Conservation (phyloP, 2,329 filamentous ascomycete genomes). For the Paradendryphiella salina region DNA sequence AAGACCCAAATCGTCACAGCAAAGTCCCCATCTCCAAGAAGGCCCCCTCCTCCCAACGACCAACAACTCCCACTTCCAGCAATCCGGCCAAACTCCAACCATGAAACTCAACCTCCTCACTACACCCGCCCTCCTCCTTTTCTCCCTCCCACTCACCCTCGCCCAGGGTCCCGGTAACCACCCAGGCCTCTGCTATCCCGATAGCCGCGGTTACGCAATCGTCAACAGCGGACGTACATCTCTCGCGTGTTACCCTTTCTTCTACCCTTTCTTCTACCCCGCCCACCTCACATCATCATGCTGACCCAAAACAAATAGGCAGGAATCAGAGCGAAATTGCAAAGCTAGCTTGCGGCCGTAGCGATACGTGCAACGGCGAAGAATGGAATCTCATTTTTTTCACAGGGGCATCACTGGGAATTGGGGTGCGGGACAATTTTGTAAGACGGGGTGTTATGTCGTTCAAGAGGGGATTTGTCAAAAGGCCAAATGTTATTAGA, state of each 20-base stretch:
- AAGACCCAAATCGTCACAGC: too few species aligned
- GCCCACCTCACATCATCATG: neutral
- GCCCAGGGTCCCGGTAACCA: neutral
- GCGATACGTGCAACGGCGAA: neutral
- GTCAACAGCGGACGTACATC: neutral
- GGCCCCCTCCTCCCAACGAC: too few species aligned
- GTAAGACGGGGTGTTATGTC: neutral
- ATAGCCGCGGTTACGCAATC: neutral
- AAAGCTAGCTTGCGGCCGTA: neutral
- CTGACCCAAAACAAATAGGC: neutral
- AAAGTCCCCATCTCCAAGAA: too few species aligned
- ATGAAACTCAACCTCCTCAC: neutral
- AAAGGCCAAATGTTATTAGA: too few species aligned
- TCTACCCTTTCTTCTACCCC: neutral
- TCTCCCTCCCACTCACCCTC: neutral
- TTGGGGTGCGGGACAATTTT: neutral
- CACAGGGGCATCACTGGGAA: neutral
- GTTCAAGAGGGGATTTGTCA: neutral
- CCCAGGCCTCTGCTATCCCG: slow-evolving; percentile 1
- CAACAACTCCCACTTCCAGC: neutral
- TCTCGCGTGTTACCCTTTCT: neutral
- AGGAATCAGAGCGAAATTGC: neutral
- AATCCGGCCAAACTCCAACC: neutral
- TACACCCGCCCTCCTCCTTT: neutral
- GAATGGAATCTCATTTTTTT: neutral